Conservation (phyloP, 257 asterid species). For the Scutellaria galericulata region DNA sequence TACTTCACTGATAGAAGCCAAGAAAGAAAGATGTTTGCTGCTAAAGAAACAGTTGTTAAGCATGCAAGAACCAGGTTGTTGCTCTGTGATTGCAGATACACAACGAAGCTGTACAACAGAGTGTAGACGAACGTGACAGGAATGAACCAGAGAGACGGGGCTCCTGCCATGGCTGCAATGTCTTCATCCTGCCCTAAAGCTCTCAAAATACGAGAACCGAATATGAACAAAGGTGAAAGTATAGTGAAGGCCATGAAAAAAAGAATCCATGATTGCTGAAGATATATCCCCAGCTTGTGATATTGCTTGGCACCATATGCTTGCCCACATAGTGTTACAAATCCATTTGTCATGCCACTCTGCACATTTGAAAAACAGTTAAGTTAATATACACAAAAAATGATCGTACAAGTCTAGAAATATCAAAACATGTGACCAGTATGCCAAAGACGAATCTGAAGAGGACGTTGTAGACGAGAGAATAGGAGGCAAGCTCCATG, state of each 20-base stretch:
- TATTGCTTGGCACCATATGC: constrained; percentile 71
- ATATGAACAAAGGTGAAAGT: constrained; percentile 40
- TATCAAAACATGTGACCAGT: too few species aligned
- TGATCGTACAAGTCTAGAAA: too few species aligned
- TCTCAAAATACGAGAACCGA: constrained; percentile 52
- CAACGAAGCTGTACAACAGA: constrained; percentile 56
- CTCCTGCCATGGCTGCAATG: constrained; percentile 50
- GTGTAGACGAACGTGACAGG: constrained; percentile 50
- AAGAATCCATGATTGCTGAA: constrained; percentile 70
- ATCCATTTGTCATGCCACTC: constrained; percentile 72
- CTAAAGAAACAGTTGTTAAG: constrained; percentile 46
- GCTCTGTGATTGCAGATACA: constrained; percentile 73
- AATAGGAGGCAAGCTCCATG: constrained; percentile 57
- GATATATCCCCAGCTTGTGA: constrained; percentile 74
- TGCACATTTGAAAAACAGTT: not conserved
- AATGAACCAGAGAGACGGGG: constrained; percentile 56
- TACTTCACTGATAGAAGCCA: constrained; percentile 60
- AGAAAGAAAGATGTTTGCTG: constrained; percentile 51
- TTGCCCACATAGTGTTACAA: constrained; percentile 72
- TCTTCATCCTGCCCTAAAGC: constrained; percentile 64
- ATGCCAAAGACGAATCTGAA: constrained; percentile 41
- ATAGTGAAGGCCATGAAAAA: constrained; percentile 37
- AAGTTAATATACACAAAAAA: too few species aligned
- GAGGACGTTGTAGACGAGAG: constrained; percentile 50
- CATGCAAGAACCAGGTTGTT: constrained; percentile 63